Base-by-base conservation (phyloP, 495 filamentous ascomycete species). In the Penicillium chermesinum region DNA sequence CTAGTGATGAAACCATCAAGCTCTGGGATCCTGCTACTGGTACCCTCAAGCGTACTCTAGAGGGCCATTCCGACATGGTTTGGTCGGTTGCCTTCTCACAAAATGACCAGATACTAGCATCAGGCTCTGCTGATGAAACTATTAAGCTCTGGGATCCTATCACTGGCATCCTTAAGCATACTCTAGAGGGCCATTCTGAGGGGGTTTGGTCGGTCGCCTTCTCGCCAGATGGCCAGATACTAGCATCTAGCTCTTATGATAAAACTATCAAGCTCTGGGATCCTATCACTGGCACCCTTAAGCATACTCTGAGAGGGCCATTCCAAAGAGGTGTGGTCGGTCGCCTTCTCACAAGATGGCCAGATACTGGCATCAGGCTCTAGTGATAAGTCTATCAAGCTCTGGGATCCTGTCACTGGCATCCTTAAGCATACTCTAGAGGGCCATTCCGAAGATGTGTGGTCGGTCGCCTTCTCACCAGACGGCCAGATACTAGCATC, bases 271-370 rank as follows among this genome's bases (percentile, higher is more conserved):
- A n/a, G n/a, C n/a, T n/a, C n/a, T n/a, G n/a, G n/a, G n/a, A n/a
- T n/a, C n/a, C n/a, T n/a, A n/a, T n/a, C n/a, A n/a, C n/a, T n/a
- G n/a, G n/a, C n/a, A n/a, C n/a, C n/a, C n/a, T n/a, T n/a, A n/a
- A n/a, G n/a, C n/a, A n/a, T n/a, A n/a, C n/a, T n/a, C 14, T 46
- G 59, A 14, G 47, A 53, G 16, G 55, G 58, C 47, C 41, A 55
- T 58, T 47, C 40, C 1, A 18, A 12, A 5, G 10, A 4, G 37
- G 37, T 39, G 16, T 2, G 16, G n/a, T 17, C 16, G 19, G 37
- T 39, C 4, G 37, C 18, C 37, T 39, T 39, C 37, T 39, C 16
- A 39, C 16, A 16, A 4, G 19, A 39, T 12, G 12, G 37, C 37
- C 37, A 16, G 12, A 21, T 34, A 13, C 1, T 44, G 1, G 41